Evolutionary conservation across 2,329 filamentous ascomycete species (phyloP), one percentile per base, ranked within the genome.

Genomic region (Alternaria angustiovoidea): DNA sequence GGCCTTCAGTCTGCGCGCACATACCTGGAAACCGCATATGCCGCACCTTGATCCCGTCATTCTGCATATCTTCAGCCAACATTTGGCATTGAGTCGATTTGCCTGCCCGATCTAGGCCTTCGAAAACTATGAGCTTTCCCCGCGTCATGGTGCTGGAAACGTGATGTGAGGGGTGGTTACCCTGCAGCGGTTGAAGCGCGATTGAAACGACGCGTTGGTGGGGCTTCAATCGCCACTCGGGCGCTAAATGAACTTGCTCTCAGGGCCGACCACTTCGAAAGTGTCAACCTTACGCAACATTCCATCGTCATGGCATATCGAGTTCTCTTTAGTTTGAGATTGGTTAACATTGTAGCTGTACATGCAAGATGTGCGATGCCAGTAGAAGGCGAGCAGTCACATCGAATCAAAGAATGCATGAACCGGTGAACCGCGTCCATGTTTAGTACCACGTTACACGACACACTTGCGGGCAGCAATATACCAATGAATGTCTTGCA

Each of bases 41-140:
- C 69, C 84, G 83, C 30, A 89, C 85, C 49, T 81, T 77, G 48
- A 83, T 78, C 7, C 86, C 87, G 57, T 81, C 74, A 6, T 77
- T 72, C 55, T 83, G 76, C 4, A 92, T 81, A 38, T 78, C 81
- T 28, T 85, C 78, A 38, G 84, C 84, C 41, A 97, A 82, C 46
- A 88, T 80, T 71, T 89, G 86, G 68, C 92, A 94, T 85, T 97
- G 94, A 34, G 93, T 96, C 22, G 93, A 94, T 84, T 97, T 97
- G 57, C 94, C 94, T 43, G 93, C 93, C 65, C 93, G 88, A 73
- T 97, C 94, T 63, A 97, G 84, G 2, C 94, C 94, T 81, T 97
- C 94, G 57, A 97, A 87, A 5, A 94, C 91, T 54, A 97, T 87
- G 32, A 97, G 86, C 12, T 89, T 88, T 47, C 93, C 93, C 47